Evolutionary conservation across 768 basidiomycete genomes (phyloP).

Genomic region (Kwoniella mangroviensis): DNA sequence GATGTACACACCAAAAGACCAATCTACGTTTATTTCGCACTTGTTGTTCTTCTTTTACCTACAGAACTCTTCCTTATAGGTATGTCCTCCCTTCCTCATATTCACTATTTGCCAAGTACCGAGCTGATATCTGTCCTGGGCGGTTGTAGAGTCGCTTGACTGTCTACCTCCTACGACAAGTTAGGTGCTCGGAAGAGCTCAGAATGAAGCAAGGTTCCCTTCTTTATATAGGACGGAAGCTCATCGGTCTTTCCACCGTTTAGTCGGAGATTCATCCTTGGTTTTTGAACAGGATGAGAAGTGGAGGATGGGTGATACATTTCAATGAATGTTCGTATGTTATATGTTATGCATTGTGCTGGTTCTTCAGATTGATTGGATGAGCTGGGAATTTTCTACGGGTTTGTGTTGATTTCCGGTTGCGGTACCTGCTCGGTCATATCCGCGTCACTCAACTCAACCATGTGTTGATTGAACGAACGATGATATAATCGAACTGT

Average conservation of each 20-base stretch:
- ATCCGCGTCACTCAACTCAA: neutral
- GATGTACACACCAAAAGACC: no score
- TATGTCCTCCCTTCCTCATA: constrained; percentile 1
- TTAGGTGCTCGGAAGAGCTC: constrained; percentile 25
- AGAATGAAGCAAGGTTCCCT: constrained; percentile 20
- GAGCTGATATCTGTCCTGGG: neutral
- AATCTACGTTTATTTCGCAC: neutral
- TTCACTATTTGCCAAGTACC: no score
- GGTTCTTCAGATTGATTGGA: neutral
- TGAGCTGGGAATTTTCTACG: no score
- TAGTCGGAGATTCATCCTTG: constrained; percentile 3
- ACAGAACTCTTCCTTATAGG: constrained; percentile 26
- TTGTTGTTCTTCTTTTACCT: constrained; percentile 8
- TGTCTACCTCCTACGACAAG: constrained; percentile 21
- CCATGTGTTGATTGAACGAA: neutral
- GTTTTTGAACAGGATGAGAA: neutral
- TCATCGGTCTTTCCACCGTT: constrained; percentile 19
- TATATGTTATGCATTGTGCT: neutral
- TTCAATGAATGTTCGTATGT: neutral
- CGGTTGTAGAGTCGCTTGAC: constrained; percentile 14
- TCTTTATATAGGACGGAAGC: constrained; percentile 23
- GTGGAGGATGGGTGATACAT: constrained; percentile 28
- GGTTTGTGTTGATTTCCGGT: neutral
- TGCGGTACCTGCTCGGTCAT: neutral
- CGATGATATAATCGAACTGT: no score